phyloP scores from a whole-genome alignment of 441 rosid species.

The Hypseocharis bilobata region DNA sequence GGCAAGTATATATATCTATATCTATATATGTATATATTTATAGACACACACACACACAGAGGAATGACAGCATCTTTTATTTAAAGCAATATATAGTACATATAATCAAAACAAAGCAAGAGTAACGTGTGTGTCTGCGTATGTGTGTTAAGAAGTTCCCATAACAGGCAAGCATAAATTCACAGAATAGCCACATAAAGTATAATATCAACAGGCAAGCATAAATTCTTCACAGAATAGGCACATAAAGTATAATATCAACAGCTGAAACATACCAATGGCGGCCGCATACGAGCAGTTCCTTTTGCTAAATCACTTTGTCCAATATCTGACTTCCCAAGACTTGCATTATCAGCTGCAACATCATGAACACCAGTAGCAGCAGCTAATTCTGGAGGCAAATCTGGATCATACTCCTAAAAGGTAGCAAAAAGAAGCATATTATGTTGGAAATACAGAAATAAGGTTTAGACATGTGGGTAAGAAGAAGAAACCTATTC shows the following conservation, averaged over 20 bases:
- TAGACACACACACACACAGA: no score
- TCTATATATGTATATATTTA: no score
- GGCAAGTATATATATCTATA: slow-evolving; percentile 2
- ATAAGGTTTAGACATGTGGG: background rate
- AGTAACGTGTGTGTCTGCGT: no score
- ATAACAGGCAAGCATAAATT: no score
- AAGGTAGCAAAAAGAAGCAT: slow-evolving; percentile 20
- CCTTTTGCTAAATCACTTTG: slow-evolving; percentile 54
- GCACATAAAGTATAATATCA: no score
- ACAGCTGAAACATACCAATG: slow-evolving; percentile 49
- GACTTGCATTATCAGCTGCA: slow-evolving; percentile 44
- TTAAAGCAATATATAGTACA: no score
- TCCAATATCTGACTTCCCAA: slow-evolving; percentile 50
- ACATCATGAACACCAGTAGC: slow-evolving; percentile 68
- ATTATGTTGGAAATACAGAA: background rate
- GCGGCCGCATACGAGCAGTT: slow-evolving; percentile 56
- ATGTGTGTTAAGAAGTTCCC: no score
- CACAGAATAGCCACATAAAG: no score
- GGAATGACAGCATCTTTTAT: no score
- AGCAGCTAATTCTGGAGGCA: slow-evolving; percentile 96
- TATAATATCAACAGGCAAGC: no score
- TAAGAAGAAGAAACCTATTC: background rate
- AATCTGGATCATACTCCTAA: slow-evolving; percentile 90
- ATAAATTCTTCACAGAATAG: no score
- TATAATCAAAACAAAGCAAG: no score